Conservation (phyloP, 208 protist species). For the Acanthamoeba castellanii region DNA sequence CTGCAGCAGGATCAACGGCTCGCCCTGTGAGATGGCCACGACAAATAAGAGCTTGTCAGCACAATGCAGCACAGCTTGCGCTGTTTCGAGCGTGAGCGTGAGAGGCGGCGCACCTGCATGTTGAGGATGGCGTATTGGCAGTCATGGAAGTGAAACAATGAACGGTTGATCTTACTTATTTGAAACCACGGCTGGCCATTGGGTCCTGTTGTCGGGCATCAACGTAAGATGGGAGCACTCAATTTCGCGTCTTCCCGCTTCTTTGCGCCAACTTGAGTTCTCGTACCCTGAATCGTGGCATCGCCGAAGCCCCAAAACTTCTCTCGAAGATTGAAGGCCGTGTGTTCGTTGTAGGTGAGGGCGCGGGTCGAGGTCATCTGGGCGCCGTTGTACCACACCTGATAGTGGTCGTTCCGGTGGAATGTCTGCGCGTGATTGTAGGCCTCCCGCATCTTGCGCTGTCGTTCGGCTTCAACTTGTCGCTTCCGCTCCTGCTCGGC, state of each 20-base stretch:
- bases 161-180: not conserved
- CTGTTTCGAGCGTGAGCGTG: not conserved
- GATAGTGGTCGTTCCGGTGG: slow-evolving; percentile 7
- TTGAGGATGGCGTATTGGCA: slow-evolving; percentile 51
- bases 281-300: slow-evolving; percentile 30
- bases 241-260: not conserved
- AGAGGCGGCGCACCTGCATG: slow-evolving; percentile 25
- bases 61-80: not conserved
- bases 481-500: slow-evolving; percentile 37
- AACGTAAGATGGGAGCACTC: not conserved
- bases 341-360: slow-evolving; percentile 36
- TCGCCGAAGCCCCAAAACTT: slow-evolving; percentile 60
- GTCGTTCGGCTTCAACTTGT: slow-evolving; percentile 7
- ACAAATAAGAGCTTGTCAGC: not conserved
- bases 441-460: slow-evolving; percentile 1
- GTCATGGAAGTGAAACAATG: slow-evolving; percentile 33
- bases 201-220: not conserved
- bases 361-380: slow-evolving; percentile 39
- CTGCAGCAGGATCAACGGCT: slow-evolving; percentile 41
- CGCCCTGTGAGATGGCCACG: not conserved
- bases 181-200: slow-evolving; percentile 58
- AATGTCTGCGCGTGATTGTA: slow-evolving; percentile 54
- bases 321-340: slow-evolving; percentile 38
- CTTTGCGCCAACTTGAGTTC: not conserved
- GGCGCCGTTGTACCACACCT: slow-evolving; percentile 26